Base-by-base conservation (phyloP, 2,329 filamentous ascomycete species). In the Thielaviopsis ethacetica region DNA sequence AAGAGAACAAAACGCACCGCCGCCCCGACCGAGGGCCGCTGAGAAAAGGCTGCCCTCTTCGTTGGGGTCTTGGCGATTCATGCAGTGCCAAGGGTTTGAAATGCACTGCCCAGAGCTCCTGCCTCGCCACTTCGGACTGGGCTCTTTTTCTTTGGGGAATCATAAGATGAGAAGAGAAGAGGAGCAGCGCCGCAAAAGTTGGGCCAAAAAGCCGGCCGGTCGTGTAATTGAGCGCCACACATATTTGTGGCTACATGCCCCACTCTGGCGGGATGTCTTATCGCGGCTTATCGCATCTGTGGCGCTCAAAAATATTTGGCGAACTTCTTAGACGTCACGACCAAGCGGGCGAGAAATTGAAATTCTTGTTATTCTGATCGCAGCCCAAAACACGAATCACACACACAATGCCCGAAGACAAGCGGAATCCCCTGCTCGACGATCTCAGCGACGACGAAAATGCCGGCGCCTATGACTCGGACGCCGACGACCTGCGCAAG, bases 401-500 rank as follows among this genome's bases (percentile, higher is more conserved):
- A 44, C 21, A 17, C 38, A 58, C n/a, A 38, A 61, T 61, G 59
- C 27, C 10, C 73, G 72, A 19, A n/a, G 52, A 61, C 27, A 61
- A 58, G 44, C 52, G 59, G 30, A 61, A 61, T 44, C 59, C 59
- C n/a, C 52, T 61, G 17, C 59, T 61, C 27, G 59, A 61, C 53
- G 51, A 58, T n/a, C 56, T 61, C 19, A 84, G 81, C 66, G 79
- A 82, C 21, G 79, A 82, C 41, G 80, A 83, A 53, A 74, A 75
- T 44, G 71, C 72, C 63, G 71, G 74, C 55, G 81, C 78, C 59
- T 87, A 86, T 68, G 75, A 86, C 62, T 89, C 85, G 0, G 85
- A 86, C 22, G 73, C 68, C 26, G 78, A 83, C 53, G 82, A 88
- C 62, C 67, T 88, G 62, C 80, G 76, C 66, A 86, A 86, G 69